phyloP scores from a whole-genome alignment of 352 stramenopile genomes.

The Phytophthora crassamura region DNA sequence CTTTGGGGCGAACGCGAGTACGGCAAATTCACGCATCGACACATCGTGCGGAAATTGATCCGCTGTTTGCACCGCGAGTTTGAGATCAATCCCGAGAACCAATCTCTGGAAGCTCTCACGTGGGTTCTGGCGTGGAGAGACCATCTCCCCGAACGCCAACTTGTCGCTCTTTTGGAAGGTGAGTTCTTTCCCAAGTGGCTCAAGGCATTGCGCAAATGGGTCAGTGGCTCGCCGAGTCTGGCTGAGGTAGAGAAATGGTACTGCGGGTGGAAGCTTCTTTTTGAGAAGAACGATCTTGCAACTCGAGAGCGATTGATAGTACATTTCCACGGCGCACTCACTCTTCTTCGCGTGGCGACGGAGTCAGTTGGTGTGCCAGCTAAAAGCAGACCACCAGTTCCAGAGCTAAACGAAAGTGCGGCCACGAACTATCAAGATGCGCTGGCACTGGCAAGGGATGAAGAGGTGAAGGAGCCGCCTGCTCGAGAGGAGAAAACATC shows the following conservation, averaged over 20 bases:
- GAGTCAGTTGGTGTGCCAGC: slow-evolving; percentile 19
- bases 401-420: slow-evolving; percentile 56
- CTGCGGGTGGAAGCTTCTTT: slow-evolving; percentile 84
- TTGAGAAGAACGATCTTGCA: slow-evolving; percentile 67
- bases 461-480: slow-evolving; percentile 30
- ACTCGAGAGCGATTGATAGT: slow-evolving; percentile 68
- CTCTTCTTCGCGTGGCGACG: slow-evolving; percentile 66
- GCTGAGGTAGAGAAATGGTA: slow-evolving; percentile 86
- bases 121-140: slow-evolving; percentile 83
- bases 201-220: slow-evolving; percentile 82
- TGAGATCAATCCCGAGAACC: slow-evolving; percentile 72
- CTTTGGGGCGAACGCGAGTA: slow-evolving; percentile 85
- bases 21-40: slow-evolving; percentile 83
- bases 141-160: slow-evolving; percentile 72
- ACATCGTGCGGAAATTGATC: slow-evolving; percentile 79
- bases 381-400: slow-evolving; percentile 38
- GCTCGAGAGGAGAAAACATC: slow-evolving; percentile 28
- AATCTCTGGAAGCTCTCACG: slow-evolving; percentile 68
- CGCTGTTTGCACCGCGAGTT: slow-evolving; percentile 86
- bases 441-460: slow-evolving; percentile 56
- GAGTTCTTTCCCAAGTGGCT: slow-evolving; percentile 94
- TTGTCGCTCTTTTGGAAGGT: slow-evolving; percentile 86
- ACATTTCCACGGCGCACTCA: slow-evolving; percentile 79
- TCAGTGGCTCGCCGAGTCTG: slow-evolving; percentile 54
- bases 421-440: slow-evolving; percentile 80